Conservation (phyloP, 495 filamentous ascomycete species). For the Neurospora cerealis region DNA sequence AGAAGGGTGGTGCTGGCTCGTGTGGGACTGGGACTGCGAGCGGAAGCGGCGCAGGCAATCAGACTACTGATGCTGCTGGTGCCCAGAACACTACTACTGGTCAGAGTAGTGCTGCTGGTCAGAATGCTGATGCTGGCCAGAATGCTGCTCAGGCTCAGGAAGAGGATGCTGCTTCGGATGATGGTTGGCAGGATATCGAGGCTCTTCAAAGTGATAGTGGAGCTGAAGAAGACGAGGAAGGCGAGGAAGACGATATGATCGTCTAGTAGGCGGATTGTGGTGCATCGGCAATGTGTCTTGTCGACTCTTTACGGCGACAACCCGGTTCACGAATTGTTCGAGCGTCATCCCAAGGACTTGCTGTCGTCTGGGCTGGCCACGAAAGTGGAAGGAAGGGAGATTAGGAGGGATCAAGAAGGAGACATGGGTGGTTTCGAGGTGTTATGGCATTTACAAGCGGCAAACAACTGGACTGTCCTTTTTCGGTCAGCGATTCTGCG, state of each 20-base stretch:
- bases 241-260: not conserved
- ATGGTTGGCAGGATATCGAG: not conserved
- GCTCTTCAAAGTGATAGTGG: not conserved
- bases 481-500: not conserved
- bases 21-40: not conserved
- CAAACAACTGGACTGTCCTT: not conserved
- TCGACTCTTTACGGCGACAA: not conserved
- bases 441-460: not conserved
- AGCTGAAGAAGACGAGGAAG: not conserved
- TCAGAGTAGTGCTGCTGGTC: not conserved
- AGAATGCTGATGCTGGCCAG: not conserved
- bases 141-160: not conserved
- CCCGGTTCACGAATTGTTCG: not conserved
- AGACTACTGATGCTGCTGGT: not conserved
- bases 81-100: not conserved
- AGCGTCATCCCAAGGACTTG: not conserved
- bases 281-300: not conserved
- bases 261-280: not conserved
- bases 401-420: not conserved
- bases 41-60: too few relatives aligned
- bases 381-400: not conserved
- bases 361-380: not conserved
- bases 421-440: not conserved
- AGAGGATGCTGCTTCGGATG: not conserved
- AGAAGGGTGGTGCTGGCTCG: not conserved